Evolutionary conservation across 352 stramenopile species (phyloP), one percentile per base, ranked within the genome.

Genomic region (Pythium scleroteichum): DNA sequence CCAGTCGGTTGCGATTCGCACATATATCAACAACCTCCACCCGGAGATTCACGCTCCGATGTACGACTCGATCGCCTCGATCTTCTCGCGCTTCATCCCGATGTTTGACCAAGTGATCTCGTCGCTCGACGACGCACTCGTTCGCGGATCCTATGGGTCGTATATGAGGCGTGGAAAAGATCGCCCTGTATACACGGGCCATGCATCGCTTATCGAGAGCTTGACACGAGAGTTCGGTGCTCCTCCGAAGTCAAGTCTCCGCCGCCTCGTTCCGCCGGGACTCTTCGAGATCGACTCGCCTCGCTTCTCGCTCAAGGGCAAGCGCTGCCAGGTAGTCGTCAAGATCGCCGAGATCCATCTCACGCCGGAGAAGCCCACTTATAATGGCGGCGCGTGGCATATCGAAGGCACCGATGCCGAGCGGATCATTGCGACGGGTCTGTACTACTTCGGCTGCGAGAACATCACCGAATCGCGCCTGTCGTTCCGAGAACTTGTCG

Each of bases 11-110:
- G 23, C 14, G 6, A 52, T 64, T 12, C 57, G 23, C 17, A 44
- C 57, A n/a, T 64, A 64, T n/a, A 58, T 64, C n/a, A 52, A 64
- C 60, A 75, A 75, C 40, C 45, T 78, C 23, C 63, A 75, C 26
- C 71, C 71, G 20, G 45, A 51, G 2, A 16, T 12, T 1, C 53
- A 67, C 23, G 47, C 32, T 1, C 23, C 8, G 0, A 16, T 75
- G 41, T 77, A 77, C 55, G 4, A 59, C 2, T 55, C 48, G 14
- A 35, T 78, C 20, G 39, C 8, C 9, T 2, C 3, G 14, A 53
- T 75, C 14, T 75, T 78, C 27, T 35, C 26, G 9, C 17, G 33
- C 2, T 62, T 73, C 45, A 33, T 73, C 2, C 71, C 71, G 19
- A 32, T 73, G 2, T 76, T 78, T 69, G 68, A 76, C n/a, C 22